Evolutionary conservation across 306 rosid genomes (phyloP).

Genomic region (Dalbergia cultrata): DNA sequence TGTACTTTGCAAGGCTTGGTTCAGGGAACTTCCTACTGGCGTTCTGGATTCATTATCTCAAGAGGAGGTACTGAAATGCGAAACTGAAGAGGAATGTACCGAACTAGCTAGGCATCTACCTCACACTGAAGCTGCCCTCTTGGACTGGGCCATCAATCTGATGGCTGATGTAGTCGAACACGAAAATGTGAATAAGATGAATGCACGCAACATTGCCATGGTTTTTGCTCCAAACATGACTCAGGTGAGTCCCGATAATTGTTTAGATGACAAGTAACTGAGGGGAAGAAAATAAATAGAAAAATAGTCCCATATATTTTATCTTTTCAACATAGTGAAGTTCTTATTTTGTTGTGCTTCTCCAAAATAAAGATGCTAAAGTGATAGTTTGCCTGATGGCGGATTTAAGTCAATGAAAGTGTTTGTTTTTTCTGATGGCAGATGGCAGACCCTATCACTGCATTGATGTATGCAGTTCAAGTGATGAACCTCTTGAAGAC

Average conservation of each 20-base stretch:
- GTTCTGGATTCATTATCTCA: conserved; percentile 76
- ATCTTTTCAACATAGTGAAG: background rate
- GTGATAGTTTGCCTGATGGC: conserved; percentile 23
- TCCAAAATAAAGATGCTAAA: background rate
- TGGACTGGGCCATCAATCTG: conserved; percentile 93
- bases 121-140: conserved; percentile 75
- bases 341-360: background rate
- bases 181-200: conserved; percentile 89
- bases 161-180: conserved; percentile 92
- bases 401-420: conserved; percentile 6
- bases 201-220: conserved; percentile 86
- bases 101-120: conserved; percentile 73
- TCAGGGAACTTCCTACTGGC: conserved; percentile 86
- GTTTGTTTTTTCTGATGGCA: conserved; percentile 51
- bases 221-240: conserved; percentile 99
- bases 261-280: background rate
- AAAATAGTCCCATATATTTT: conserved; percentile 1
- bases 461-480: conserved; percentile 91
- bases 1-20: conserved; percentile 79
- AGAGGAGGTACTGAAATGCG: conserved; percentile 83
- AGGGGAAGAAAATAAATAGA: conserved; percentile 1
- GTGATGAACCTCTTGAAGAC: conserved; percentile 91
- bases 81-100: conserved; percentile 76
- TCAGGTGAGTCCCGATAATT: conserved; percentile 60
- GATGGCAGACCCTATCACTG: conserved; percentile 93